Evolutionary conservation across 1,284 basidiomycete species (phyloP), one percentile per base, ranked within the genome.

Genomic region (Apiotrichum sp.): DNA sequence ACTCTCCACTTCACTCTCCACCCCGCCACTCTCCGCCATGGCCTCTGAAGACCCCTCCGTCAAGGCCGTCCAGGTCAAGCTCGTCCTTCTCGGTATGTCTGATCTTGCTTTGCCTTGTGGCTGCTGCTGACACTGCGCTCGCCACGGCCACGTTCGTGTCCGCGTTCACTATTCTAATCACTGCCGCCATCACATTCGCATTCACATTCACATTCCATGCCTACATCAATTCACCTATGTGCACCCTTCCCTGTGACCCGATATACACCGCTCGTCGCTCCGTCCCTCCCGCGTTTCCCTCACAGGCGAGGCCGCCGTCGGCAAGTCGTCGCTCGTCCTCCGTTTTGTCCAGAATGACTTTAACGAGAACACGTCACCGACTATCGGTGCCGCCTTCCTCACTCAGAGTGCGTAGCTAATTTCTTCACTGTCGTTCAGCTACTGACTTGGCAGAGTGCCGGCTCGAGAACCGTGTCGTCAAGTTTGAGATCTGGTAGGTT

Each of bases 311-410:
- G 93, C 95, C 59, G 95, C 96, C 56, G 96, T 99, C 54, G 96
- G 96, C 63, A 99, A 99, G 81, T 97, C 93, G n/a, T 98, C 93
- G 32, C 86, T 99, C 57, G 96, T 98, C 41, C 84, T 98, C 60
- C 87, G 96, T 75, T 99, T 99, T 74, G 93, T 97, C 74, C 66
- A 68, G 58, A 72, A 67, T 56, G 62, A 75, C 57, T 76, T 75
- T 55, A 73, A 73, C 63, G 74, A 74, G 61, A 74, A 77, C 65
- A 77, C 75, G 40, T 70, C 66, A 72, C 96, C 96, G 11, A 99
- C 96, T 22, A 99, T 98, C 70, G 96, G 95, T 51, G 90, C 92
- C 50, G 93, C 93, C 4, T 96, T 96, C 70, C 57, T 75, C 36
- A 74, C 73, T 9, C 72, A 77, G 59, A 75, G 74, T 76, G 57